Evolutionary conservation across 345 rosid genomes (phyloP), one percentile per base, ranked within the genome.

Genomic region (Hibiscus trionum): DNA sequence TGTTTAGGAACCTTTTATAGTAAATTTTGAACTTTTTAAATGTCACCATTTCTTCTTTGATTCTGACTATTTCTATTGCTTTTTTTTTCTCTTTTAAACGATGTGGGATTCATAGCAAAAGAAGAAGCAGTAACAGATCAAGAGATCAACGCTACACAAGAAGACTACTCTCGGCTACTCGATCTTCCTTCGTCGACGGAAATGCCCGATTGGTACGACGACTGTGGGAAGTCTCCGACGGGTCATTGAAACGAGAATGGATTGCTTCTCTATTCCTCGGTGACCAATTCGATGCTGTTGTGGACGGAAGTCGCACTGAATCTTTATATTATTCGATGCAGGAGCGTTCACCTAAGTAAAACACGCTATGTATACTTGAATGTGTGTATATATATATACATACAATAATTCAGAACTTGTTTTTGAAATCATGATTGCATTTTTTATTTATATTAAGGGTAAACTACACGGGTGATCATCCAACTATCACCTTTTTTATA

Each of bases 171-270:
- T 27, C 14, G 17, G 63, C 35, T 59, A 59, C 63, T 59, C 70
- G 60, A 83, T 65, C 62, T 78, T 26, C 83, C 82, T 16, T 68
- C 84, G 9, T 50, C 81, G 1, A 56, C 73, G 77, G 63, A 60
- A 35, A 65, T 56, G 61, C 81, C 78, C 9, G 92, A 84, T 14
- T 79, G 88, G 87, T 87, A 80, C 72, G 77, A 60, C 35, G 86
- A 85, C 15, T 77, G 78, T 24, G 85, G n/a, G 96, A 83, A 50
- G 16, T 14, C 17, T 50, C 16, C 7, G 6, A 50, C 17, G 17
- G 55, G 17, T 39, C 10, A 39, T 1, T 39, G 44, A 39, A 39
- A 39, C 2, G 44, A 39, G 10, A 39, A 39, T 11, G 8, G 0
- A 39, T 39, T 39, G 53, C n/a, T 12, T 47, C 53, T 12, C 53